phyloP scores from a whole-genome alignment of 345 rosid genomes.

The Heritiera littoralis region DNA sequence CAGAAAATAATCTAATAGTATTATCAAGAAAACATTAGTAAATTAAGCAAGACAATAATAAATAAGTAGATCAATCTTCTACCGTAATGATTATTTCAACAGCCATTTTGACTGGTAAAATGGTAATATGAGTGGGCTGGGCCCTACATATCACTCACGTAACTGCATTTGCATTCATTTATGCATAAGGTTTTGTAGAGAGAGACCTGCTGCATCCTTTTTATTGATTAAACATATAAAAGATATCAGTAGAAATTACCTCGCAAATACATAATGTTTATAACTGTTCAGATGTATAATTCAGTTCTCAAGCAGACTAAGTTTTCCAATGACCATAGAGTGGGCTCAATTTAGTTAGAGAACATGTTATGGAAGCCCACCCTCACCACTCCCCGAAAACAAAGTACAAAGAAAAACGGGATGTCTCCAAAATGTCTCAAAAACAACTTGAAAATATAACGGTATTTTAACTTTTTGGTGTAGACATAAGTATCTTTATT shows the following conservation, averaged over 20 bases:
- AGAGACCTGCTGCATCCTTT: background rate
- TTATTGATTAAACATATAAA: background rate
- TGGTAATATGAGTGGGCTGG: background rate
- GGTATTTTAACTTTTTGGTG: too few relatives aligned
- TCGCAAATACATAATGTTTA: background rate
- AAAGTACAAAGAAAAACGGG: background rate
- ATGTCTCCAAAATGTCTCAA: background rate
- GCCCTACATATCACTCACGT: background rate
- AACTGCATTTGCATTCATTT: background rate
- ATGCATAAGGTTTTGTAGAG: background rate
- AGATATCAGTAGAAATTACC: background rate
- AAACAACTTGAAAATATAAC: background rate
- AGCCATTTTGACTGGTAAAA: background rate
- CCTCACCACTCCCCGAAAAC: background rate
- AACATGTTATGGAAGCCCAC: background rate
- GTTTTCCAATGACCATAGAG: background rate
- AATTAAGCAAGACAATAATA: background rate
- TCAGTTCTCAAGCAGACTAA: conserved; percentile 13
- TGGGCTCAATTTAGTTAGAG: background rate
- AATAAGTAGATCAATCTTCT: background rate
- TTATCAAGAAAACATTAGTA: background rate
- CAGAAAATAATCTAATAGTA: background rate
- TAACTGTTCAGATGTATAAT: background rate
- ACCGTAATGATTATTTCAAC: background rate
- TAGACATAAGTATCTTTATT: too few relatives aligned